Evolutionary conservation across 192 early-diverging fungal genomes (phyloP).

Genomic region (Rhizophagus sp.): DNA sequence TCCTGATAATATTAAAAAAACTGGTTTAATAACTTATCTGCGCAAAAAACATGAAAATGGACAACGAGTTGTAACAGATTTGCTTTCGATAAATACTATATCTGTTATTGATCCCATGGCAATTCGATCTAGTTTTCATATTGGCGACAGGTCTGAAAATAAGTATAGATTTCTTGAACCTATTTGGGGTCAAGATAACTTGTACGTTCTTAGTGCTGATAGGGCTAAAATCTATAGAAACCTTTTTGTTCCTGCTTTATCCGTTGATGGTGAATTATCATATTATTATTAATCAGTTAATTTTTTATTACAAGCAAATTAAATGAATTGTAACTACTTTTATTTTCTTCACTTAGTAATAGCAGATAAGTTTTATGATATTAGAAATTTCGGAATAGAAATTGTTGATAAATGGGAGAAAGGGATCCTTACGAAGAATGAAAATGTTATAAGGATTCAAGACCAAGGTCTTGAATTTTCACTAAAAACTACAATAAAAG

Average conservation of each 20-base stretch:
- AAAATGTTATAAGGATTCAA: not conserved
- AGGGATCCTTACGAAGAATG: not conserved
- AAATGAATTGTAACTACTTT: too few relatives aligned
- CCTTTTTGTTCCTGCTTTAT: too few relatives aligned
- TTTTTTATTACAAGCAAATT: too few relatives aligned
- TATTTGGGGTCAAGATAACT: not conserved
- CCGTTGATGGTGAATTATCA: too few relatives aligned
- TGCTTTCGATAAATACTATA: not conserved
- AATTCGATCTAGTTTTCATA: not conserved
- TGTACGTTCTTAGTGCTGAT: not conserved
- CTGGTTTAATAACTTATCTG: not conserved
- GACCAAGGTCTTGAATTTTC: not conserved
- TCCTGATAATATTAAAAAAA: too few relatives aligned
- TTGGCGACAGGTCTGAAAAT: not conserved
- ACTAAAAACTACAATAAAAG: not conserved
- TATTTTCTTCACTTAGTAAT: too few relatives aligned
- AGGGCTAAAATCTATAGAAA: not conserved
- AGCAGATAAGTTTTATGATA: too few relatives aligned
- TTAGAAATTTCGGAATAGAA: too few relatives aligned
- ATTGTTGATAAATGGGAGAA: not conserved
- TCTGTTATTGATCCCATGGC: not conserved
- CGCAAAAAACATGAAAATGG: not conserved
- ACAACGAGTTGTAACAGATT: too few relatives aligned
- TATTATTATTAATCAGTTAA: too few relatives aligned
- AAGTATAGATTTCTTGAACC: not conserved